These are phyloP conservation scores for Arbutus unedo DNA, from an alignment of 148 eudicot species.

Conservation along the genomic window DNA sequence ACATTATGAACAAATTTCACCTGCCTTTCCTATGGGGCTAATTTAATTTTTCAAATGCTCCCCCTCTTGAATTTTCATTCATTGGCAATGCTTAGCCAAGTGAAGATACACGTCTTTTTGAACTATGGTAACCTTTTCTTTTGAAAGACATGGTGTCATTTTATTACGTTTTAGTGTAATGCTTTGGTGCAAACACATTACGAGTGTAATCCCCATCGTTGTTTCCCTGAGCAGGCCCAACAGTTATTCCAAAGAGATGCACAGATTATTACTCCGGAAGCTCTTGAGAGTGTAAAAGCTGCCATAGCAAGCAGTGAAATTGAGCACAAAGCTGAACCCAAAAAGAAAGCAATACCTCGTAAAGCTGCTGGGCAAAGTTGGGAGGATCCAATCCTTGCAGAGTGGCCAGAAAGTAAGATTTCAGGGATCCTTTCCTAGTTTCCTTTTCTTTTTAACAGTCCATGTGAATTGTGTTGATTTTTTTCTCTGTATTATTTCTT, in stretches of 20 bases:
- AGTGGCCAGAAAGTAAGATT: conserved; percentile 95
- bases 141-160: not conserved
- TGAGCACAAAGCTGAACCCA: conserved; percentile 81
- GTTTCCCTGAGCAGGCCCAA: conserved; percentile 54
- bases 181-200: not conserved
- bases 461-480: not conserved
- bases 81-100: not conserved
- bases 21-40: not conserved
- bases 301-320: conserved; percentile 90
- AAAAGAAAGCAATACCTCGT: conserved; percentile 88
- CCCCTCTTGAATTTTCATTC: not conserved
- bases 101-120: not conserved
- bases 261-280: conserved; percentile 86
- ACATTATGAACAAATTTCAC: not conserved
- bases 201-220: not conserved
- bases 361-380: conserved; percentile 91
- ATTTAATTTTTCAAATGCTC: not conserved
- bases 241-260: conserved; percentile 92
- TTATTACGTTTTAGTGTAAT: not conserved
- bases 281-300: conserved; percentile 90
- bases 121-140: not conserved
- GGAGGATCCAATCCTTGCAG: conserved; percentile 97
- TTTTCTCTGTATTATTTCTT: not conserved
- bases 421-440: not conserved
- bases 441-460: not conserved